Conservation (phyloP, 441 rosid genomes). For the Eutrema salsugineum region DNA sequence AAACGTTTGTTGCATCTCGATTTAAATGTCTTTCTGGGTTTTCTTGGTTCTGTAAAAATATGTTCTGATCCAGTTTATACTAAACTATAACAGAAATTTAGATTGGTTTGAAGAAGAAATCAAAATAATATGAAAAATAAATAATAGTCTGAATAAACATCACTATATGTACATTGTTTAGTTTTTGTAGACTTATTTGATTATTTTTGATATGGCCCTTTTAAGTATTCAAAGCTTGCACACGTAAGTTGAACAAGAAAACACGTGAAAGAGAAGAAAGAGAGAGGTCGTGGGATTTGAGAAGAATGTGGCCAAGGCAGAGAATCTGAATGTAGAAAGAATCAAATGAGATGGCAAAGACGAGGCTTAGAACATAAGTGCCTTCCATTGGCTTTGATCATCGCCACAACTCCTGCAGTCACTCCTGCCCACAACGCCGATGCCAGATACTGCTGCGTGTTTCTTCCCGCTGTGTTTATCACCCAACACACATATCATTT, state of each 20-base stretch:
- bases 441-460: slow-evolving; percentile 62
- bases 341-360: slow-evolving; percentile 66
- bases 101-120: background rate
- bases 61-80: no score
- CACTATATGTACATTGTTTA: no score
- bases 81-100: background rate
- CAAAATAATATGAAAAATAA: background rate
- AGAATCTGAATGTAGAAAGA: background rate
- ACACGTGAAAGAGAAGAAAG: background rate
- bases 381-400: slow-evolving; percentile 79
- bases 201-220: background rate
- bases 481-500: background rate
- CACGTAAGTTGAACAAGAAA: background rate
- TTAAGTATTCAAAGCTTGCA: background rate
- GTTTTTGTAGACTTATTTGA: no score
- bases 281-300: background rate
- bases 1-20: background rate
- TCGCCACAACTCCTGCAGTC: slow-evolving; percentile 81
- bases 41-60: no score
- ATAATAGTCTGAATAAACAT: no score
- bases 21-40: no score
- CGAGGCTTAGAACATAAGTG: slow-evolving; percentile 93
- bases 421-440: slow-evolving; percentile 85
- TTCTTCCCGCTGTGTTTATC: slow-evolving; percentile 56
- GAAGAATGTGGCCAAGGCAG: background rate